Base-by-base conservation (phyloP, 768 basidiomycete genomes). In the Phylloporus rhodoxanthus region DNA sequence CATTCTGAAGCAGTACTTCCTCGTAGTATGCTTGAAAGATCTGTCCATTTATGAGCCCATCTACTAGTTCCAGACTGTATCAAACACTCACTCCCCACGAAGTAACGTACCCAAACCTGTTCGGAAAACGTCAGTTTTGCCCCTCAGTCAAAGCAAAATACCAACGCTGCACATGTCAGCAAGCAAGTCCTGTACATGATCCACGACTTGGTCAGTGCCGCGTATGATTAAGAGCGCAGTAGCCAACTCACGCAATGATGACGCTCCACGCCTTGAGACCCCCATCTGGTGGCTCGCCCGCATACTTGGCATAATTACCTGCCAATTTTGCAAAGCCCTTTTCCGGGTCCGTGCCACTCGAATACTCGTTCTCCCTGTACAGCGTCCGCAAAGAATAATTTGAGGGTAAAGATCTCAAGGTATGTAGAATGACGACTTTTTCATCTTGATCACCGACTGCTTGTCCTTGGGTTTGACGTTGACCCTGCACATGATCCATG, bases 21-120 rank as follows among this genome's bases (percentile, higher is more conserved):
- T 85, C 72, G 54, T 90, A 88, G 59, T 86, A 85, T 7, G 74
- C 74, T 72, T 90, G 87, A 61, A 88, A 88, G 20, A 81, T 74
- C 85, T 87, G 45, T 15, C 0, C 38, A 9, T 20, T 20, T 28
- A 36, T 54, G 11, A 56, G 25, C 20, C 5, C 8, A 36, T 11
- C 14, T n/a, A 34, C 33, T 3, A 8, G 4, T 29, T 20, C 5
- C 14, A 21, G 43, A 36, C 45, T 5, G 10, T 8, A 23, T 23
- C n/a, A 26, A 13, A 72, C 79, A 37, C 62, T 67, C 58, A 84
- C 86, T 43, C 87, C 85, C 84, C 84, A 87, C 0, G 82, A 76
- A 56, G 85, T 87, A 4, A 85, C 78, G 52, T 81, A 81, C 21
- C 87, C 87, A 63, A 86, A 82, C 8, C 77, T 79, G 25, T 23